phyloP scores from a whole-genome alignment of 345 rosid genomes.

The Syzygium aromaticum region DNA sequence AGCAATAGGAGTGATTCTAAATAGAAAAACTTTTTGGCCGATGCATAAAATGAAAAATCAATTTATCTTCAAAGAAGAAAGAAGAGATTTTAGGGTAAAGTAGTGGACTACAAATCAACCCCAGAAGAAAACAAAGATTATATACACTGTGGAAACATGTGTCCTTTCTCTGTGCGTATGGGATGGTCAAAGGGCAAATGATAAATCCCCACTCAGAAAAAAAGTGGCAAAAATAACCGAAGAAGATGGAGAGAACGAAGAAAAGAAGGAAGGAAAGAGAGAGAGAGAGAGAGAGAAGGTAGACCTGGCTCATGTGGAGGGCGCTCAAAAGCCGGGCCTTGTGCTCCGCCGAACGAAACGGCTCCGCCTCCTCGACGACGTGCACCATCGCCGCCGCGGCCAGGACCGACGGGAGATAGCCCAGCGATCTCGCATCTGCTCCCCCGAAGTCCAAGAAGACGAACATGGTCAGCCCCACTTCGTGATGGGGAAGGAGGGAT shows the following conservation, averaged over 20 bases:
- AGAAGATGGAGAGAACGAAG: background rate
- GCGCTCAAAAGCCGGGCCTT: constrained; percentile 46
- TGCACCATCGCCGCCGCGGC: constrained; percentile 87
- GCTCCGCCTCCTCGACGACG: constrained; percentile 51
- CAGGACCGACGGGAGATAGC: constrained; percentile 63
- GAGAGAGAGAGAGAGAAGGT: background rate
- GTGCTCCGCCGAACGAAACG: constrained; percentile 32
- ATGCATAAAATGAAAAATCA: background rate
- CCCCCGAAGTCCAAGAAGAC: background rate
- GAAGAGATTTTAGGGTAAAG: background rate
- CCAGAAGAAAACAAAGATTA: background rate
- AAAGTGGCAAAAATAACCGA: background rate
- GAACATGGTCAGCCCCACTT: background rate
- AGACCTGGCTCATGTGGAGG: constrained; percentile 54
- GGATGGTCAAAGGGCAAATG: background rate
- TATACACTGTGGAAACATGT: background rate
- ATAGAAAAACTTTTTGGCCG: background rate
- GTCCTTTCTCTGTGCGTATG: background rate
- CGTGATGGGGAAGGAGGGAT: background rate
- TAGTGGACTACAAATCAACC: background rate
- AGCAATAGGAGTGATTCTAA: too few species aligned
- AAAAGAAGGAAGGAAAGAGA: background rate
- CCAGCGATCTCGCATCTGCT: constrained; percentile 62
- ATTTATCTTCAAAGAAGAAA: background rate
- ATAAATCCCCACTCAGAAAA: background rate